Percentiles rank a stretch among this genome's conserved stretches.
These are phyloP conservation scores for Samsoniella hepiali DNA, from an alignment of 2,329 filamentous ascomycete species.

Conservation along the genomic window DNA sequence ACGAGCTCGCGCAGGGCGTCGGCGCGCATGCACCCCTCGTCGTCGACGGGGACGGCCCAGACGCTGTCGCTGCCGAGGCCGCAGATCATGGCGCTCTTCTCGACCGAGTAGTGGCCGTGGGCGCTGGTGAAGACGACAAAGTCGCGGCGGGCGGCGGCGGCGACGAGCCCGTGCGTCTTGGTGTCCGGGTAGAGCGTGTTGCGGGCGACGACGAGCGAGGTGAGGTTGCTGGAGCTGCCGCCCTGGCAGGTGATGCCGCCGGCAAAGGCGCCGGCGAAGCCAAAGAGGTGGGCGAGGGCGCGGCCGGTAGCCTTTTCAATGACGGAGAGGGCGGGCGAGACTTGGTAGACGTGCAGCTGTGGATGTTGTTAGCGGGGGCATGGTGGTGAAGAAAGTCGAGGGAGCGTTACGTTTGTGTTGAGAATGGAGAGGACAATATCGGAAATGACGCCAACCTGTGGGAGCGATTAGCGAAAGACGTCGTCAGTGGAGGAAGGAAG, in stretches of 20 bases:
- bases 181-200: constrained; percentile 79
- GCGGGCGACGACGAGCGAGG: constrained; percentile 80
- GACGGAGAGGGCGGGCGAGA: constrained; percentile 82
- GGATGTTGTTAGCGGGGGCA: background rate
- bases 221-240: constrained; percentile 79
- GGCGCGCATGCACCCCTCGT: constrained; percentile 67
- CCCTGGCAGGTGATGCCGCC: constrained; percentile 77
- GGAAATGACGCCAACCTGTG: constrained; percentile 74
- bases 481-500: background rate
- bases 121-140: constrained; percentile 86
- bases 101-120: constrained; percentile 91
- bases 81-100: constrained; percentile 89
- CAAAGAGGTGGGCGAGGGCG: constrained; percentile 72
- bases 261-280: constrained; percentile 66
- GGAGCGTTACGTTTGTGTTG: constrained; percentile 72
- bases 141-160: constrained; percentile 65
- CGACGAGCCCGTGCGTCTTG: constrained; percentile 66
- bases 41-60: constrained; percentile 70
- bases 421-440: constrained; percentile 81
- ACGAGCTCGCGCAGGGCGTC: constrained; percentile 62
- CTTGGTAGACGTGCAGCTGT: constrained; percentile 84
- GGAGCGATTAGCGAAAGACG: constrained; percentile 17
- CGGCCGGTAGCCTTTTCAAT: constrained; percentile 81
- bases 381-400: background rate
- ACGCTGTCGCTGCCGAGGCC: constrained; percentile 77